Evolutionary conservation across 805 yeast genomes (phyloP).

Genomic region (baker's yeast (Saccharomyces cerevisiae)): DNA sequence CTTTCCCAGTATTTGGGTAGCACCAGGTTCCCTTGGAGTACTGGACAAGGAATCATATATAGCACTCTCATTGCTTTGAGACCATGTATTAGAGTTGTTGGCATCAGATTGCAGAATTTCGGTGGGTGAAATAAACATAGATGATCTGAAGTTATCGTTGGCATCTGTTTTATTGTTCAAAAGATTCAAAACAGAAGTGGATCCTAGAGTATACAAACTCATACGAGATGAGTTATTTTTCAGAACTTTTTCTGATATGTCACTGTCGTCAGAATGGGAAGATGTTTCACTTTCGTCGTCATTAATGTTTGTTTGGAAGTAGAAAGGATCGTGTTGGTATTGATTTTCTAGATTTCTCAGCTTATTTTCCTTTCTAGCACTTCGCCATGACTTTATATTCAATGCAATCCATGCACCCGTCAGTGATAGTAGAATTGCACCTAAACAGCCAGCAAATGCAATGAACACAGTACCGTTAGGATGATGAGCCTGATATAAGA

Average conservation of each 20-base stretch:
- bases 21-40: slow-evolving; percentile 9
- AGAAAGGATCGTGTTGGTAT: slow-evolving; percentile 17
- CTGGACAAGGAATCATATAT: slow-evolving; percentile 8
- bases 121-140: slow-evolving; percentile 49
- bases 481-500: slow-evolving; percentile 37
- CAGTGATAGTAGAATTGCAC: slow-evolving; percentile 36
- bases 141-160: slow-evolving; percentile 28
- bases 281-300: not conserved
- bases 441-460: slow-evolving; percentile 63
- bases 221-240: slow-evolving; percentile 17
- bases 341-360: slow-evolving; percentile 11
- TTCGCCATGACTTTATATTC: slow-evolving; percentile 20
- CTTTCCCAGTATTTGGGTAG: not conserved
- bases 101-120: slow-evolving; percentile 29
- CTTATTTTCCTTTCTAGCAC: slow-evolving; percentile 25
- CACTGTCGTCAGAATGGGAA: slow-evolving; percentile 13
- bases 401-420: slow-evolving; percentile 18
- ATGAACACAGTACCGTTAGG: slow-evolving; percentile 73
- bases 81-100: slow-evolving; percentile 6
- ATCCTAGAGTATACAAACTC: slow-evolving; percentile 27
- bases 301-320: slow-evolving; percentile 1
- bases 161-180: slow-evolving; percentile 10
- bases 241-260: slow-evolving; percentile 19
- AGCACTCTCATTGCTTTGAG: slow-evolving; percentile 2
- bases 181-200: slow-evolving; percentile 26